phyloP scores from a whole-genome alignment of 768 basidiomycete species.

The Gyrodon lividus region DNA sequence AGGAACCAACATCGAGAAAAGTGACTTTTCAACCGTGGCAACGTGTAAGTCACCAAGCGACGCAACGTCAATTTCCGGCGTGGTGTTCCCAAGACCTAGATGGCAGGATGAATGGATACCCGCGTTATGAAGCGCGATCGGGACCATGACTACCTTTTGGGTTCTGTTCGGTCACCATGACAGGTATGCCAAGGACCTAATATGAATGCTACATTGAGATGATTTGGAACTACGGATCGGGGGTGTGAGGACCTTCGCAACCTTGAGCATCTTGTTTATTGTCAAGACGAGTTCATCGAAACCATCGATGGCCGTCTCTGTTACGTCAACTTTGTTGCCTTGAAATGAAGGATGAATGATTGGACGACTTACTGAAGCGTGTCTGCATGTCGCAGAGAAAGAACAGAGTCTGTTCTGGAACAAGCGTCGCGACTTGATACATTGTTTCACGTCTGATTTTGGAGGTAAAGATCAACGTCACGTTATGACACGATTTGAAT shows the following conservation, averaged over 20 bases:
- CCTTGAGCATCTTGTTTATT: constrained; percentile 71
- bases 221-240: neutral
- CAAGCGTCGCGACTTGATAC: constrained; percentile 33
- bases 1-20: constrained; percentile 83
- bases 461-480: neutral
- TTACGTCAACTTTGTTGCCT: neutral
- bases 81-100: constrained; percentile 67
- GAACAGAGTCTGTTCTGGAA: constrained; percentile 51
- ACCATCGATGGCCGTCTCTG: constrained; percentile 57
- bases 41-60: constrained; percentile 56
- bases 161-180: constrained; percentile 85
- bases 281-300: constrained; percentile 71
- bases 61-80: constrained; percentile 55
- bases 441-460: constrained; percentile 11
- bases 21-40: constrained; percentile 69
- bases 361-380: constrained; percentile 56
- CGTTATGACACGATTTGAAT: neutral
- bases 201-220: neutral
- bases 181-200: constrained; percentile 63
- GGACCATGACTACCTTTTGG: constrained; percentile 53
- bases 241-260: constrained; percentile 59
- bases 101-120: constrained; percentile 7
- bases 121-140: neutral
- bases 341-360: neutral
- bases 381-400: constrained; percentile 85